Base-by-base conservation (phyloP, 2,329 filamentous ascomycete genomes). In the Talaromyces pinophilus region DNA sequence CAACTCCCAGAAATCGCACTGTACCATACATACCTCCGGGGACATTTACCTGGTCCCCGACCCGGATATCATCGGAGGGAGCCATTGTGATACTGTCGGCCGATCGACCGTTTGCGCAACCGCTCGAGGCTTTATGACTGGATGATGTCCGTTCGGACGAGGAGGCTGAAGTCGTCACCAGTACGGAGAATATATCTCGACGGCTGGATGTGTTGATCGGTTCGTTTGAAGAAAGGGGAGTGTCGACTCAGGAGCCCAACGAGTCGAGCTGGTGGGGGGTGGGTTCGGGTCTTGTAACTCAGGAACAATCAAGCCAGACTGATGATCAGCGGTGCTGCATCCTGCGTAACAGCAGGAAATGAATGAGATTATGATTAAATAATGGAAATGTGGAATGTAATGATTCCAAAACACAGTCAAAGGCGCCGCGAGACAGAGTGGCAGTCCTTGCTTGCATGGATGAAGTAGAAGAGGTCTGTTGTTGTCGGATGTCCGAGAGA, bases 11-110 rank as follows among this genome's bases (percentile, higher is more conserved):
- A 76, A 97, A 99, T 76, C 91, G 94, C 71, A 98, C 89, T 1
- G 88, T 90, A 59, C 95, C 95, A 71, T 90, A 84, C 93, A 99
- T 97, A 77, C 90, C 92, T 50, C 95, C 95, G 1, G 94, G 93
- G 57, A 97, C 94, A 71, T 97, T 93, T 69, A 97, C 94, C 40
- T 84, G 78, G 76, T 97, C 94, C 70, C 94, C 94, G 48, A 95
- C 84, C 69, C 88, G 85, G 68, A 96, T 81, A 52, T 87, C 84
- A 67, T 80, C 79, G 64, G 73, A 68, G 60, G 75, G 71, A 64
- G 76, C 76, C 78, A 80, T 80, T 70, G 42, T 64, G 46, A 63
- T 64, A 57, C 28, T 33, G 44, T 57, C 40, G 42, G 46, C 11
- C 33, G 42, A 57, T 44, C 52, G 52, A 64, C 62, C 35, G 46